Conservation (phyloP, 2,329 filamentous ascomycete genomes). For the Fusarium sp. region DNA sequence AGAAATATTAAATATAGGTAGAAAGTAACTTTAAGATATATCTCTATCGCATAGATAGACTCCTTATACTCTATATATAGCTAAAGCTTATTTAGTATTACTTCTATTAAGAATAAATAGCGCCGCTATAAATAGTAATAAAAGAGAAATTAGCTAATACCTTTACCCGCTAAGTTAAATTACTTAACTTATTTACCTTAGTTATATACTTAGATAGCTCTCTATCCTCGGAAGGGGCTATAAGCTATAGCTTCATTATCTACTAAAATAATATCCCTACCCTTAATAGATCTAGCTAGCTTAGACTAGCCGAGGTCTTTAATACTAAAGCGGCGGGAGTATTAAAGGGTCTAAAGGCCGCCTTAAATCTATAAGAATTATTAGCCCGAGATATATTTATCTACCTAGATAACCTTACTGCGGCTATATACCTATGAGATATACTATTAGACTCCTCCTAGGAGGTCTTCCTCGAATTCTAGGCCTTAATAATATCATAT, state of each 20-base stretch:
- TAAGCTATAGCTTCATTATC: slow-evolving; percentile 24
- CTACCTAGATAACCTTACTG: too few species aligned
- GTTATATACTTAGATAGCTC: slow-evolving; percentile 27
- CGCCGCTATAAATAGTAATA: too few species aligned
- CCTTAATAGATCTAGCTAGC: slow-evolving; percentile 2
- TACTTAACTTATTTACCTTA: not conserved
- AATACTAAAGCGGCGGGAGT: not conserved
- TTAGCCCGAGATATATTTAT: too few species aligned
- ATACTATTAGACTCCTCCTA: too few species aligned
- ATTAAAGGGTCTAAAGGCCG: too few species aligned
- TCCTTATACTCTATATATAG: slow-evolving; percentile 2
- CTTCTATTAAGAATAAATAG: not conserved
- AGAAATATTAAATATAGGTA: slow-evolving; percentile 11
- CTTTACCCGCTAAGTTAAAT: not conserved
- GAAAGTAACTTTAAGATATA: not conserved
- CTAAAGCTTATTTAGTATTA: not conserved
- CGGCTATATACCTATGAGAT: too few species aligned
- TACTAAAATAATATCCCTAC: slow-evolving; percentile 1
- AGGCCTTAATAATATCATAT: too few species aligned
- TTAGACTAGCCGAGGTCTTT: slow-evolving; percentile 23
- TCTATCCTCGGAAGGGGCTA: not conserved
- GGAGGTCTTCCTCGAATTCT: too few species aligned
- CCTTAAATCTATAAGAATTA: too few species aligned
- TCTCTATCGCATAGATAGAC: slow-evolving; percentile 16
- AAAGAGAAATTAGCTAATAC: too few species aligned